These are phyloP conservation scores for Cutaneotrichosporon sp. DNA, from an alignment of 1,284 basidiomycete genomes.

Conservation along the genomic window DNA sequence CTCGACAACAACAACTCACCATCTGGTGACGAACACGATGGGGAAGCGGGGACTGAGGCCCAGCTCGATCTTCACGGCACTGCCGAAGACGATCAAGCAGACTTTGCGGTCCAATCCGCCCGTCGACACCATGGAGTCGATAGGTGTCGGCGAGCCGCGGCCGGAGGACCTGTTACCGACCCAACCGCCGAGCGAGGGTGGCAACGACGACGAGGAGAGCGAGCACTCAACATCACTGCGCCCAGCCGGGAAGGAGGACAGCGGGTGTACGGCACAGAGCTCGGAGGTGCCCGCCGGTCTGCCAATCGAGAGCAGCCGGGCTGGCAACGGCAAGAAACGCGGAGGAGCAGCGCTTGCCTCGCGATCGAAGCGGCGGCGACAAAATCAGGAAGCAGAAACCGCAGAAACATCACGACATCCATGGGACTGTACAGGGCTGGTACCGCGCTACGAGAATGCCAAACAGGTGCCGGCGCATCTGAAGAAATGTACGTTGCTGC, in stretches of 20 bases:
- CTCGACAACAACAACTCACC: too few species aligned
- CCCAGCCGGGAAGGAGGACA: slow-evolving; percentile 7
- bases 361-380: slow-evolving; percentile 11
- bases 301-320: background rate
- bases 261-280: background rate
- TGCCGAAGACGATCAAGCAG: slow-evolving; percentile 33
- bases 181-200: slow-evolving; percentile 16
- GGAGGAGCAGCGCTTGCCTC: background rate
- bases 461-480: slow-evolving; percentile 68
- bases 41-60: too few species aligned
- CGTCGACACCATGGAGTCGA: too few species aligned
- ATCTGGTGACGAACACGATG: too few species aligned
- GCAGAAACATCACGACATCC: slow-evolving; percentile 29
- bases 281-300: too few species aligned
- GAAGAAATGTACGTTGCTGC: slow-evolving; percentile 64
- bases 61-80: slow-evolving; percentile 40
- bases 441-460: slow-evolving; percentile 61
- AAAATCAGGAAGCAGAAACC: slow-evolving; percentile 8
- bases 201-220: slow-evolving; percentile 5
- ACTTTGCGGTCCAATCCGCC: slow-evolving; percentile 28
- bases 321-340: background rate
- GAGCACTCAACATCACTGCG: too few species aligned
- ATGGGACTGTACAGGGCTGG: slow-evolving; percentile 64
- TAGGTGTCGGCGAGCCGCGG: too few species aligned
- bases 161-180: slow-evolving; percentile 18